phyloP scores from a whole-genome alignment of 495 filamentous ascomycete species.

The Talaromyces borbonicus region DNA sequence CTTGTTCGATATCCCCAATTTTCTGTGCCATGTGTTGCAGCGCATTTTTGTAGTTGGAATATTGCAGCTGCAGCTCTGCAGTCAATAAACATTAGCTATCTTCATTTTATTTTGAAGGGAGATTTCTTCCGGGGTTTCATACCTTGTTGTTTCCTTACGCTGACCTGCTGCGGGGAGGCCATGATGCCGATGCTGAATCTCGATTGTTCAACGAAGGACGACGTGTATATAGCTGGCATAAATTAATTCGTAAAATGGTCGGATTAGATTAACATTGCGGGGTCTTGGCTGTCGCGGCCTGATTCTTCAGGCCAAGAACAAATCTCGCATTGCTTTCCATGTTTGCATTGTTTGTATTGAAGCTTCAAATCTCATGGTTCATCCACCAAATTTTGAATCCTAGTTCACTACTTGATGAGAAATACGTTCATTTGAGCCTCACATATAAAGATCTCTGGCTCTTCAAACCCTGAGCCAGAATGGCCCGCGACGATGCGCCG shows the following conservation, averaged over 20 bases:
- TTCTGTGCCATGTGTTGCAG: conserved; percentile 90
- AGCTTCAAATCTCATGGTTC: neutral
- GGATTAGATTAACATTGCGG: too few species aligned
- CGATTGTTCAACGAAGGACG: too few species aligned
- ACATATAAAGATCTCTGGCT: too few species aligned
- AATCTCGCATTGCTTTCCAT: neutral
- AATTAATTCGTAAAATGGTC: too few species aligned
- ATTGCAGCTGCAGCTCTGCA: conserved; percentile 85
- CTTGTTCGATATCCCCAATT: conserved; percentile 94
- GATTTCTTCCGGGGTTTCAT: too few species aligned
- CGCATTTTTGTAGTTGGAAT: conserved; percentile 90
- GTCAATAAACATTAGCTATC: conserved; percentile 5
- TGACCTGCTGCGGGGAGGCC: conserved; percentile 38
- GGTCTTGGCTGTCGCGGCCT: too few species aligned
- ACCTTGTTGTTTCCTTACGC: conserved; percentile 80
- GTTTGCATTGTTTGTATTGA: conserved; percentile 8
- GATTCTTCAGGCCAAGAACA: too few species aligned
- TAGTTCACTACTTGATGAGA: too few species aligned
- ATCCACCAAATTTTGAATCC: too few species aligned
- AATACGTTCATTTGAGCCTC: too few species aligned
- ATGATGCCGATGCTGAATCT: conserved; percentile 17
- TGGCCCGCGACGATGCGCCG: conserved; percentile 29
- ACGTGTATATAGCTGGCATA: too few species aligned
- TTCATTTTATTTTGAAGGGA: too few species aligned
- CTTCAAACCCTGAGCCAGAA: conserved; percentile 9